Conservation (phyloP, 2,329 filamentous ascomycete genomes). For the Fusarium floridanum region DNA sequence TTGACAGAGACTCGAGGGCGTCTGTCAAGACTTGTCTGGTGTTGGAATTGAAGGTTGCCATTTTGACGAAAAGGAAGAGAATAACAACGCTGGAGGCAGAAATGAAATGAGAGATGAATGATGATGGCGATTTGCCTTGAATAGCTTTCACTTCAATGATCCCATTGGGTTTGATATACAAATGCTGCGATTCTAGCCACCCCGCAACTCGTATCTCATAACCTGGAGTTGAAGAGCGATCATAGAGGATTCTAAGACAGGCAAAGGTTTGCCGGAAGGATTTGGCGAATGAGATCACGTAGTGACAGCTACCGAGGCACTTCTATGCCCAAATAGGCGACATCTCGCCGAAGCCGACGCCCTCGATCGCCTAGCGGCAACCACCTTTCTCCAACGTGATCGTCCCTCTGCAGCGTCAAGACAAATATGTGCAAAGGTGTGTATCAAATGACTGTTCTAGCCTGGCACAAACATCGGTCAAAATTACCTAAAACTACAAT, state of each 20-base stretch:
- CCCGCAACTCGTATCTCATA: not conserved
- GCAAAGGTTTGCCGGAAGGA: not conserved
- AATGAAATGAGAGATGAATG: not conserved
- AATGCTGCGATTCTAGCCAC: not conserved
- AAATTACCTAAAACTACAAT: not conserved
- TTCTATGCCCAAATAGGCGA: not conserved
- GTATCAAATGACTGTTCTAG: not conserved
- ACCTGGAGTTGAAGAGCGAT: not conserved
- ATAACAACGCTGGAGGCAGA: not conserved
- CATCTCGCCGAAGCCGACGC: not conserved
- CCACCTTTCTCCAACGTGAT: not conserved
- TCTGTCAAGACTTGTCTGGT: not conserved
- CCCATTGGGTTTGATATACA: not conserved
- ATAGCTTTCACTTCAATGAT: not conserved
- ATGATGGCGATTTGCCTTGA: not conserved
- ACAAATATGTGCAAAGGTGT: not conserved
- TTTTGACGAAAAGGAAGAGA: not conserved
- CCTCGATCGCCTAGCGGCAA: not conserved
- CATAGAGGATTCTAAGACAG: not conserved
- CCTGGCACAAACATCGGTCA: not conserved
- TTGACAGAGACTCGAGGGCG: constrained; percentile 13
- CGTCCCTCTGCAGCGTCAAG: not conserved
- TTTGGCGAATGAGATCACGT: not conserved
- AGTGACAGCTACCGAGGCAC: not conserved
- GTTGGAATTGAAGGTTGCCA: not conserved